Percentiles rank a stretch among this genome's conserved stretches.
Evolutionary conservation across 768 basidiomycete species (phyloP).

Genomic region (Termitomyces sp.): DNA sequence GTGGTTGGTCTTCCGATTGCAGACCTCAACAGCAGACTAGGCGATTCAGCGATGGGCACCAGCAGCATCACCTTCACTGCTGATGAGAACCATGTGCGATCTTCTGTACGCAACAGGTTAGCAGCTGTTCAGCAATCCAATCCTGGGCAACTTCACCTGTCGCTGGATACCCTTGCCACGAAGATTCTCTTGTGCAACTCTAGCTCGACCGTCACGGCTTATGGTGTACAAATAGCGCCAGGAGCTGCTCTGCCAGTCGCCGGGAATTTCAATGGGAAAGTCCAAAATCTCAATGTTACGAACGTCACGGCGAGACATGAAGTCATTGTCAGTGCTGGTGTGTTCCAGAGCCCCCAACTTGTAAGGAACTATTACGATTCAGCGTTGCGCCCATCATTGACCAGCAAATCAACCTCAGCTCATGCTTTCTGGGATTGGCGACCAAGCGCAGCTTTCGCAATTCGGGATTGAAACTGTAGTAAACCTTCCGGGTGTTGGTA

Average conservation of each 20-base stretch:
- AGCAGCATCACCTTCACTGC: slow-evolving; percentile 21
- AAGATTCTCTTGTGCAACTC: slow-evolving; percentile 23
- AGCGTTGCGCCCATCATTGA: not conserved
- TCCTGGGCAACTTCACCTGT: slow-evolving; percentile 18
- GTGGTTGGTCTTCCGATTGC: slow-evolving; percentile 17
- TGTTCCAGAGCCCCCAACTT: too few species aligned
- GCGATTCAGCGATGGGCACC: slow-evolving; percentile 22
- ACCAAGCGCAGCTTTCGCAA: slow-evolving; percentile 20
- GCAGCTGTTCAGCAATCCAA: slow-evolving; percentile 14
- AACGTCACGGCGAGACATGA: slow-evolving; percentile 25
- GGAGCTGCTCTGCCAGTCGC: slow-evolving; percentile 26
- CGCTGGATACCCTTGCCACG: slow-evolving; percentile 27
- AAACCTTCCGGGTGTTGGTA: slow-evolving; percentile 34
- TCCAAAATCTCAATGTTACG: slow-evolving; percentile 9
- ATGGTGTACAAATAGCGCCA: slow-evolving; percentile 26
- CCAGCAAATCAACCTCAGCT: not conserved
- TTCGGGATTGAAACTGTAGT: slow-evolving; percentile 27
- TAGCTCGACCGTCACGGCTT: slow-evolving; percentile 16
- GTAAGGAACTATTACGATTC: slow-evolving; percentile 11
- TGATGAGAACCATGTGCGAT: slow-evolving; percentile 25
- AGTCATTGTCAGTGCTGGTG: slow-evolving; percentile 29
- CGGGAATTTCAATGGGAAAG: slow-evolving; percentile 25
- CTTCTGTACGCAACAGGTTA: slow-evolving; percentile 26
- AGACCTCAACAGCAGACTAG: slow-evolving; percentile 25
- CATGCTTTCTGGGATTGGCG: slow-evolving; percentile 36